Conservation (phyloP, 2,329 filamentous ascomycete genomes). For the Fusarium foetens region DNA sequence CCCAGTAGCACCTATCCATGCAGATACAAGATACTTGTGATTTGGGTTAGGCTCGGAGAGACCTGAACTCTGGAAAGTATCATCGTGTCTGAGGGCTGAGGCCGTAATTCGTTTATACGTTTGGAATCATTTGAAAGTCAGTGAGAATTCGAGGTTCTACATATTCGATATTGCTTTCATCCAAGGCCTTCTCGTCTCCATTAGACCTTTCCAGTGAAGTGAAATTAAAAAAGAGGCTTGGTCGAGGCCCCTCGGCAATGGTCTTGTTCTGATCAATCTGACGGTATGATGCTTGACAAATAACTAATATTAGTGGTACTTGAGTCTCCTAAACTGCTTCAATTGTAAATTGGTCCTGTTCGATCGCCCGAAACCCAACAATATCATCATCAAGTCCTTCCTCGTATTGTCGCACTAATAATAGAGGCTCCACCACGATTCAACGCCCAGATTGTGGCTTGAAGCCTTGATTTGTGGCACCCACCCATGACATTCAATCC, state of each 20-base stretch:
- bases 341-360: background rate
- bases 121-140: background rate
- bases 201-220: background rate
- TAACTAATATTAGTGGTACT: background rate
- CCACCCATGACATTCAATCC: slow-evolving; percentile 17
- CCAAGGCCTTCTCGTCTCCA: background rate
- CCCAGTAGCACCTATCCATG: background rate
- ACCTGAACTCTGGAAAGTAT: background rate
- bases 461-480: slow-evolving; percentile 8
- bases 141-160: background rate
- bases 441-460: slow-evolving; percentile 30
- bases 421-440: background rate
- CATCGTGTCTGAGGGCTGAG: background rate
- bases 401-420: slow-evolving; percentile 6
- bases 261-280: background rate
- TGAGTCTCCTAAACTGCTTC: too few relatives aligned
- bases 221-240: background rate
- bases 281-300: background rate
- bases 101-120: background rate
- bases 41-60: background rate
- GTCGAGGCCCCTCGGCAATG: background rate
- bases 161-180: background rate
- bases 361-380: background rate
- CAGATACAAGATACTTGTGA: background rate
- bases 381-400: background rate